phyloP scores from a whole-genome alignment of 768 basidiomycete genomes.

The Lactarius psammicola region DNA sequence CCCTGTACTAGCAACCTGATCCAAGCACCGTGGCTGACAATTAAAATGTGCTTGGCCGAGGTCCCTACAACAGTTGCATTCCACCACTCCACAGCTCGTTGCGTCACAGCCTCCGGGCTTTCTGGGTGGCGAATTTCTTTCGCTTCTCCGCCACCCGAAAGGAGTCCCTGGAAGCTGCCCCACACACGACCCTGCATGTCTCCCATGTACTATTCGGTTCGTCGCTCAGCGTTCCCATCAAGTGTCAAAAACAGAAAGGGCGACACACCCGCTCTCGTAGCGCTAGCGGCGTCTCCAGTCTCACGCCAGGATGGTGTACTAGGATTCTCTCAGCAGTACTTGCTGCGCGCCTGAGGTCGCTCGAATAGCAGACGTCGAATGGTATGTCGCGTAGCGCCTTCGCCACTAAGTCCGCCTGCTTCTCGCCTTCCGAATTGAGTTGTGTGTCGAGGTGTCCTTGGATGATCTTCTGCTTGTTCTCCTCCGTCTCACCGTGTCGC shows the following conservation, averaged over 20 bases:
- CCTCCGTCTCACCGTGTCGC: conserved; percentile 77
- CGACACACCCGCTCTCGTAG: conserved; percentile 61
- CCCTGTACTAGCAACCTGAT: conserved; percentile 53
- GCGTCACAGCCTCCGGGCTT: conserved; percentile 20
- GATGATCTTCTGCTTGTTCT: conserved; percentile 58
- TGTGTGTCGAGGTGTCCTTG: conserved; percentile 75
- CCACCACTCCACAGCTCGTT: conserved; percentile 66
- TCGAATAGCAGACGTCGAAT: conserved; percentile 63
- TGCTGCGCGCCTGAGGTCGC: conserved; percentile 67
- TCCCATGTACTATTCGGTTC: conserved; percentile 52
- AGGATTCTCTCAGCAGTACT: conserved; percentile 73
- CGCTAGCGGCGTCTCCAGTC: conserved; percentile 44
- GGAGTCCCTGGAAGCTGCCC: neutral
- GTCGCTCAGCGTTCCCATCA: neutral
- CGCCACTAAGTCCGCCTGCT: conserved; percentile 58
- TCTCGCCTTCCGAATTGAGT: conserved; percentile 60
- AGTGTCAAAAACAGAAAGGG: neutral
- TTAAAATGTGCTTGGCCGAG: conserved; percentile 40
- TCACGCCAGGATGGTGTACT: conserved; percentile 47
- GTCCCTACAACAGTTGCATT: conserved; percentile 40
- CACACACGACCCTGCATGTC: conserved; percentile 51
- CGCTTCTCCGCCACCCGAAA: neutral
- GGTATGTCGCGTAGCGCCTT: conserved; percentile 50
- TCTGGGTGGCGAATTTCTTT: conserved; percentile 27
- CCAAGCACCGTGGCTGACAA: conserved; percentile 65